phyloP scores from a whole-genome alignment of 73 alveolate genomes.

The Tetrahymena elliotti region DNA sequence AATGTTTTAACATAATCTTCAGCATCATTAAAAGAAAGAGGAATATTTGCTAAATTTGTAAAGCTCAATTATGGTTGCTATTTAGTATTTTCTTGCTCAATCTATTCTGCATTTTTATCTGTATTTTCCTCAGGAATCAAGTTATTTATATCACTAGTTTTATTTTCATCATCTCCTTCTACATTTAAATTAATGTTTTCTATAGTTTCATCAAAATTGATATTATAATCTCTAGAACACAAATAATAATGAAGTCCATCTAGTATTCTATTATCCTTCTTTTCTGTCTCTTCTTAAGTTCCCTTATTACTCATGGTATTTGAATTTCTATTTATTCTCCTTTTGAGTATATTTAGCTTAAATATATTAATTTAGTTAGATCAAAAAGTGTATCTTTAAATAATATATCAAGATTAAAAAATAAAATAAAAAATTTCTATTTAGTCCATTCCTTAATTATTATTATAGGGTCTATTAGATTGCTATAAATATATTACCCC shows the following conservation, averaged over 20 bases:
- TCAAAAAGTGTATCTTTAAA: background rate
- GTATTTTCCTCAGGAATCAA: background rate
- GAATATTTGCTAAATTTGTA: conserved; percentile 1
- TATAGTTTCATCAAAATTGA: background rate
- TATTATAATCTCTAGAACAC: background rate
- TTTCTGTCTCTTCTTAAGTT: background rate
- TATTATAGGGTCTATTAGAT: background rate
- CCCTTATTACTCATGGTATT: background rate
- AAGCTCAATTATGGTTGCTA: background rate
- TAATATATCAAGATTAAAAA: background rate
- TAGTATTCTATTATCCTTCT: background rate
- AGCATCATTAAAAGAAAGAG: conserved; percentile 14
- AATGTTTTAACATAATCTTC: conserved; percentile 19
- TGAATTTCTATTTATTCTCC: background rate
- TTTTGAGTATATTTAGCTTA: background rate
- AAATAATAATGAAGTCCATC: background rate
- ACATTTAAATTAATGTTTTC: background rate
- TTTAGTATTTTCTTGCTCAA: background rate
- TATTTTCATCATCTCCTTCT: background rate
- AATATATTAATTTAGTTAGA: background rate
- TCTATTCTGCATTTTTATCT: background rate
- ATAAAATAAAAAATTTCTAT: background rate
- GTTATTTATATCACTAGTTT: background rate
- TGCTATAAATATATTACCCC: background rate
- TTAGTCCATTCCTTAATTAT: background rate